Evolutionary conservation across 192 early-diverging fungal species (phyloP), one percentile per base, ranked within the genome.

Genomic region (Entomortierella parvispora): DNA sequence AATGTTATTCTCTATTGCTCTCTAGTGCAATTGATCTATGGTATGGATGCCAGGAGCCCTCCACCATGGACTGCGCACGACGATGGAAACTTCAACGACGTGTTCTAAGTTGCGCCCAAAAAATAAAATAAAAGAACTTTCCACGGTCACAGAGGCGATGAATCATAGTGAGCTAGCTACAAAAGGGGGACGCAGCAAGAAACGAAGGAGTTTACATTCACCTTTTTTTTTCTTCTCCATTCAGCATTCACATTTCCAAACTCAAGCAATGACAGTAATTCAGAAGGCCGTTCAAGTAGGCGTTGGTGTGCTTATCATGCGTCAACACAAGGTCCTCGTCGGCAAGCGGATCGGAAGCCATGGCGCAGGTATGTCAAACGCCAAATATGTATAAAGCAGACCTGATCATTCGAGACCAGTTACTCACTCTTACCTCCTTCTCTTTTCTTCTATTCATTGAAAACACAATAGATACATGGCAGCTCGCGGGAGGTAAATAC

Each of bases 261-360:
- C 51, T 1, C 28, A 23, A 52, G 51, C 43, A 56, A 33, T 22
- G 20, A 66, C 42, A 2, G 45, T 51, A 11, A 26, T 58, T 32
- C 34, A 42, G 4, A 67, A 68, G 34, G 46, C 56, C 42, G 74
- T 77, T n/a, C 59, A 66, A 43, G 74, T 77, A 18, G 74, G 74
- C 10, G 48, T 77, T 22, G 74, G 74, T 34, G 74, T 77, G 17
- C 20, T 68, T 44, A 77, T 68, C 55, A 64, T 77, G 57, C 65
- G 62, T 26, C 22, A 63, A 0, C 44, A 46, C 26, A 69, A 58
- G 22, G 59, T 86, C 12, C 66, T 89, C n/a, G 65, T 89, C 32
- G 88, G 88, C 14, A 68, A 84, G 61, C 78, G 88, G 40, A 84
- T 81, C 33, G 87, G 85, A 22, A 82, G 80, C 12, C 86, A 85